Conservation (phyloP, 371 early-diverging fungal species). For the Mucor lusitanicus region DNA sequence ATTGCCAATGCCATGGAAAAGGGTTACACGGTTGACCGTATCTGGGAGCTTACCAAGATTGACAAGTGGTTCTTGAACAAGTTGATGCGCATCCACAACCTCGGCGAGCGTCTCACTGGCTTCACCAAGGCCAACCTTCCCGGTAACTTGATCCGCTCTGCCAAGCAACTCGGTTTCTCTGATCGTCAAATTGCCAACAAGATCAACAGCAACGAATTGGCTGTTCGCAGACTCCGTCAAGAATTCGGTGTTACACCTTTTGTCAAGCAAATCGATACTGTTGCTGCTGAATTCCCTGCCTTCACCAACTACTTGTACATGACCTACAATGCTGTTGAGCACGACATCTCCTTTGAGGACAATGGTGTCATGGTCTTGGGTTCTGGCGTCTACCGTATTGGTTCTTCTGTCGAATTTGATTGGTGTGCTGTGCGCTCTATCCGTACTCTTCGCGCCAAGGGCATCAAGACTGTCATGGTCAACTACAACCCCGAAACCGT, state of each 20-base stretch:
- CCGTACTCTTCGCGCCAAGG: slow-evolving; percentile 81
- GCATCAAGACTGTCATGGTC: slow-evolving; percentile 91
- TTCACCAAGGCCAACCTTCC: slow-evolving; percentile 59
- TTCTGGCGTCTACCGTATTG: slow-evolving; percentile 96
- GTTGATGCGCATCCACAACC: slow-evolving; percentile 66
- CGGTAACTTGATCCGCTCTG: slow-evolving; percentile 59
- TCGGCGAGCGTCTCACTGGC: slow-evolving; percentile 49
- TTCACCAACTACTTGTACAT: slow-evolving; percentile 95
- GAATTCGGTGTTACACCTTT: slow-evolving; percentile 83
- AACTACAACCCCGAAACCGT: slow-evolving; percentile 99
- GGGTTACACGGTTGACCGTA: slow-evolving; percentile 85
- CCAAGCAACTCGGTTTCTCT: slow-evolving; percentile 94
- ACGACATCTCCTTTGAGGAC: slow-evolving; percentile 88
- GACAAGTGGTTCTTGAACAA: slow-evolving; percentile 97
- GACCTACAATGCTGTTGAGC: slow-evolving; percentile 91
- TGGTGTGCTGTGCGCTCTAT: slow-evolving; percentile 96
- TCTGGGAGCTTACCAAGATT: slow-evolving; percentile 87
- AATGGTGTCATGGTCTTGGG: slow-evolving; percentile 94
- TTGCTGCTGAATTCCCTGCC: slow-evolving; percentile 97
- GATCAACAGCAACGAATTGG: slow-evolving; percentile 84
- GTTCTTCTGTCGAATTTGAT: slow-evolving; percentile 96
- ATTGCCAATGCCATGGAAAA: slow-evolving; percentile 86
- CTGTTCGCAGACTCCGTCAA: slow-evolving; percentile 80
- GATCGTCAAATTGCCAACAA: slow-evolving; percentile 82
- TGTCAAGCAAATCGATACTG: slow-evolving; percentile 97